Conservation (phyloP, 129 eudicot species). For the Helianthus tuberosus region DNA sequence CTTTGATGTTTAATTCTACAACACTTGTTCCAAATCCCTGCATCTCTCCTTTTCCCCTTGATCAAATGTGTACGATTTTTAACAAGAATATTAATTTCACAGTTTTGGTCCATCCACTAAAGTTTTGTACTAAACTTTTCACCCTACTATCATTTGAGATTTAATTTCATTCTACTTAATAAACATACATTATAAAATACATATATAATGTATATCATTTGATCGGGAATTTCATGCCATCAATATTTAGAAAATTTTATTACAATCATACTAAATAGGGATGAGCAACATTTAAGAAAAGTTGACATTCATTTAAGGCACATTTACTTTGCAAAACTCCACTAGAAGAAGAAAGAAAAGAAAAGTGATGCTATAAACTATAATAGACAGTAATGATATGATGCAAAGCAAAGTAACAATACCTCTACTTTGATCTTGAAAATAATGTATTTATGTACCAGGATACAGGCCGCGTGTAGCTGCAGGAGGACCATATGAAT, state of each 20-base stretch:
- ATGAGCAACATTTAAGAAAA: not conserved
- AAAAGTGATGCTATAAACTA: not conserved
- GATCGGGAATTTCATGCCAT: not conserved
- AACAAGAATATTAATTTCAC: too few relatives aligned
- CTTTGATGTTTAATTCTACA: too few relatives aligned
- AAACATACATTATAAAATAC: too few relatives aligned
- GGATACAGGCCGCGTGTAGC: slow-evolving; percentile 45
- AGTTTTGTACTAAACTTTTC: too few relatives aligned
- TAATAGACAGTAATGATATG: not conserved
- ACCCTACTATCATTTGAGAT: too few relatives aligned
- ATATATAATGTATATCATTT: too few relatives aligned
- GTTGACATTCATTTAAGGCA: not conserved
- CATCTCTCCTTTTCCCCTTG: too few relatives aligned
- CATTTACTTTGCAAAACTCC: not conserved
- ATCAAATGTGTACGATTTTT: too few relatives aligned
- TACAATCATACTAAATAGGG: too few relatives aligned
- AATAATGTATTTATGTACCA: slow-evolving; percentile 47
- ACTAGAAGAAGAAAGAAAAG: not conserved
- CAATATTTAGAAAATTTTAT: not conserved
- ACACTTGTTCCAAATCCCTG: too few relatives aligned
- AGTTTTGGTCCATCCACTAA: too few relatives aligned
- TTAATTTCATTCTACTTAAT: too few relatives aligned
- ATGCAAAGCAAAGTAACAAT: not conserved
- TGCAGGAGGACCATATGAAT: slow-evolving; percentile 74
- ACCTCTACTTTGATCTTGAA: not conserved